Percentiles rank a stretch among this genome's conserved stretches.
These are phyloP conservation scores for Raphanus raphanistrum DNA, from an alignment of 345 rosid genomes.

Conservation along the genomic window DNA sequence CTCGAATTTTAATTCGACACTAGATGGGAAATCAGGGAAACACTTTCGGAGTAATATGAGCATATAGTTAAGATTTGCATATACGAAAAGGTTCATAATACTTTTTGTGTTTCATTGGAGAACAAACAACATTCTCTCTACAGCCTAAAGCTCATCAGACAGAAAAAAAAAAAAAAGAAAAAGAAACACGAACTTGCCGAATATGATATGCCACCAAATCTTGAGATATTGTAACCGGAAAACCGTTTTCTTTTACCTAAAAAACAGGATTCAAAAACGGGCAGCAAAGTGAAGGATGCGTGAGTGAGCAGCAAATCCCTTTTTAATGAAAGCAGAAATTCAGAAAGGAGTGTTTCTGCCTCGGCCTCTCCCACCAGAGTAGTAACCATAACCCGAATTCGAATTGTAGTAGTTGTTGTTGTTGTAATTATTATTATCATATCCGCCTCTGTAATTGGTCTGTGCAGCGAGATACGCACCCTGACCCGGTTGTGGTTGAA, in stretches of 20 bases:
- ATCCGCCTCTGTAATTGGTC: constrained; percentile 33
- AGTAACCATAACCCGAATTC: constrained; percentile 30
- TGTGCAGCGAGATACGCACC: constrained; percentile 44
- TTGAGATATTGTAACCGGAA: background rate
- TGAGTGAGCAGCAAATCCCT: background rate
- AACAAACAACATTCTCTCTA: constrained; percentile 23
- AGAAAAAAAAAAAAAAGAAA: constrained; percentile 13
- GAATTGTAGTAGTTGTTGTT: constrained; percentile 40
- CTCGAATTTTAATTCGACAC: background rate
- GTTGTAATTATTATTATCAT: constrained; percentile 1
- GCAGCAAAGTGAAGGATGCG: background rate
- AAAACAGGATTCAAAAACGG: background rate
- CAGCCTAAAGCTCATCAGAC: constrained; percentile 22
- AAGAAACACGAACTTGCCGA: constrained; percentile 14
- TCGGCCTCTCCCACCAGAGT: constrained; percentile 34
- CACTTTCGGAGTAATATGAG: too few species aligned
- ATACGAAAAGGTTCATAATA: constrained; percentile 25
- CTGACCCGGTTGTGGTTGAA: constrained; percentile 36
- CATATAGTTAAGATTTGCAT: too few species aligned
- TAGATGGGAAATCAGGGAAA: constrained; percentile 5
- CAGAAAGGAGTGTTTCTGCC: constrained; percentile 36
- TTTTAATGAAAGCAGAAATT: background rate
- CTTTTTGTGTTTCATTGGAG: constrained; percentile 27
- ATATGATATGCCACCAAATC: constrained; percentile 28
- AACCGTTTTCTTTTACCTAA: background rate